These are phyloP conservation scores for Verticillium isaacii DNA, from an alignment of 2,329 filamentous ascomycete genomes.

Conservation along the genomic window DNA sequence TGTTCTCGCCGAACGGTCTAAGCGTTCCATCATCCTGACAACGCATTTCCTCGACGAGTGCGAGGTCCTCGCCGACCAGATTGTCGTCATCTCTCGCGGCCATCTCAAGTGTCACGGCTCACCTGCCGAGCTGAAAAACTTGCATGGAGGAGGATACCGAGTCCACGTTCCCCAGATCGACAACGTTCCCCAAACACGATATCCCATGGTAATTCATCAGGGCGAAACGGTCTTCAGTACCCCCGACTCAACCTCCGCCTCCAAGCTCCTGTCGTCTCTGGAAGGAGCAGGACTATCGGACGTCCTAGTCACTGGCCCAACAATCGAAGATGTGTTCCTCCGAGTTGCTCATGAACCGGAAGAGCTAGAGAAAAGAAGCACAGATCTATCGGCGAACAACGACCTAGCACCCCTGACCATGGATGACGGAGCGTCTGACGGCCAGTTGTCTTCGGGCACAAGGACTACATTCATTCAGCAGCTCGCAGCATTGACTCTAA, in stretches of 20 bases:
- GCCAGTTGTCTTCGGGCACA: slow-evolving; percentile 47
- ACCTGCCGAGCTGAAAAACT: slow-evolving; percentile 61
- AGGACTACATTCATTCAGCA: slow-evolving; percentile 55
- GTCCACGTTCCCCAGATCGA: slow-evolving; percentile 18
- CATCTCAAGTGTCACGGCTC: slow-evolving; percentile 60
- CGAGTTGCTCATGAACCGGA: slow-evolving; percentile 60
- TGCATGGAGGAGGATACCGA: slow-evolving; percentile 43
- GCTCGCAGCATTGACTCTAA: slow-evolving; percentile 57
- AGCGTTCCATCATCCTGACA: slow-evolving; percentile 63
- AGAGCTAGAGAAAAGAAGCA: slow-evolving; percentile 25
- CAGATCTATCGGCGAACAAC: neutral
- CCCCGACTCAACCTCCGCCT: neutral
- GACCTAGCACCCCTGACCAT: slow-evolving; percentile 8
- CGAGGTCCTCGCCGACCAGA: slow-evolving; percentile 65
- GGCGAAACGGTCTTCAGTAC: neutral
- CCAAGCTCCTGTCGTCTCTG: slow-evolving; percentile 22
- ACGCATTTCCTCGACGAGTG: slow-evolving; percentile 74
- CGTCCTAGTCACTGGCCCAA: slow-evolving; percentile 60
- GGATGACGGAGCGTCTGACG: neutral
- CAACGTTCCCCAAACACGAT: slow-evolving; percentile 11
- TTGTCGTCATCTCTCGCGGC: slow-evolving; percentile 65
- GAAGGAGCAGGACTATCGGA: slow-evolving; percentile 52
- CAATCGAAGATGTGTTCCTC: slow-evolving; percentile 69
- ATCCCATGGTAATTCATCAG: neutral
- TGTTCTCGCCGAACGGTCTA: slow-evolving; percentile 60